Evolutionary conservation across 768 basidiomycete species (phyloP), one percentile per base, ranked within the genome.

Genomic region (Rhizopogon sp.): DNA sequence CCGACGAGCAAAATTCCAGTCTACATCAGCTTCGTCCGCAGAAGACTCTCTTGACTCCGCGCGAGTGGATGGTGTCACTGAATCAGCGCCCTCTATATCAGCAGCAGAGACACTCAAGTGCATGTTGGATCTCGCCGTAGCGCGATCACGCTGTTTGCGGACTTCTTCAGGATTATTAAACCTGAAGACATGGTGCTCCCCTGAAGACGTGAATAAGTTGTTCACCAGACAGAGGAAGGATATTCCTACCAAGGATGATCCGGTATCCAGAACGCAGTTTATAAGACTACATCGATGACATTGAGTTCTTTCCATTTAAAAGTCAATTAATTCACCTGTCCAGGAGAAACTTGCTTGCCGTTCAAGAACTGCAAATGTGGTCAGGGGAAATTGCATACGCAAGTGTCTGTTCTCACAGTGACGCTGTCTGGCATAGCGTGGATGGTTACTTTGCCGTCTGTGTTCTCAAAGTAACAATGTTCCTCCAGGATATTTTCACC

Each of bases 121-220:
- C 65, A 89, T 68, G 66, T 79, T 85, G 20, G 88, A 89, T 66
- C 80, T 86, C 52, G 81, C 78, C 9, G 83, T 85, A 2, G 87
- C 88, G 41, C 90, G 85, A 70, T 95, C 89, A 42, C 93, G 84
- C 64, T 84, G 88, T 66, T 91, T 93, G 59, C 93, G 90, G 58
- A 95, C 93, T 70, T 93, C 92, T 69, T 94, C 92, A 0, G 93
- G 93, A 64, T 96, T 90, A 65, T 91, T 98, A 72, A 97, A 98
- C 16, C 97, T 84, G 71, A 99, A 99, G 54, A 98, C 94, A 73
- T 99, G 97, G 60, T 93, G 87, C 62, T 98, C 95, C 52, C 96
- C 91, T 92, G 57, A 45, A 53, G 43, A 54, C 53, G 17, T 55
- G 52, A 49, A 56, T 55, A 53, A 55, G 50, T 28, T 37, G 43